These are phyloP conservation scores for Aureococcus anophagefferens DNA, from an alignment of 108 stramenopile genomes.

Conservation along the genomic window DNA sequence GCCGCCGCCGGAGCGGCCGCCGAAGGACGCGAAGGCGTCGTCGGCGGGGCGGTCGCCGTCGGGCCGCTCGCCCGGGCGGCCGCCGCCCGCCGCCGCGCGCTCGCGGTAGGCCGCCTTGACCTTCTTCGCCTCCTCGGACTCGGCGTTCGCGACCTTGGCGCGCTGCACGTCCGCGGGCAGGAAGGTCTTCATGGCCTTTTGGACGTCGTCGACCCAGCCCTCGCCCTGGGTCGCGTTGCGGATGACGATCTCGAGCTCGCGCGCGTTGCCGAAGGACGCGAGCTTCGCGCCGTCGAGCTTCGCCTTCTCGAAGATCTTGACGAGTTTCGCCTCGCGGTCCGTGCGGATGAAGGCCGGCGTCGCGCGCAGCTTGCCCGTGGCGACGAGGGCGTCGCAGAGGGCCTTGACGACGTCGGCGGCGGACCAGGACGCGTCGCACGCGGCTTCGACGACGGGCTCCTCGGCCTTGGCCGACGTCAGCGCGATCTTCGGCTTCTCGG, in stretches of 20 bases:
- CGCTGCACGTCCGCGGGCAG: not conserved
- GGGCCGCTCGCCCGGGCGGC: no score
- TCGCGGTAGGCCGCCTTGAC: not conserved
- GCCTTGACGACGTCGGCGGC: not conserved
- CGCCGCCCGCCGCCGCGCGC: not conserved
- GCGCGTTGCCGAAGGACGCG: not conserved
- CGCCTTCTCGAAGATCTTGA: not conserved
- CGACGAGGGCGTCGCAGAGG: not conserved
- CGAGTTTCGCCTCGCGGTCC: not conserved
- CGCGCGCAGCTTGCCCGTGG: not conserved
- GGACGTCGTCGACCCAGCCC: slow-evolving; percentile 1
- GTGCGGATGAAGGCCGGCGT: not conserved
- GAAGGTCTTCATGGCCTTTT: not conserved
- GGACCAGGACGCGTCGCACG: not conserved
- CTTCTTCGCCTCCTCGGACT: not conserved
- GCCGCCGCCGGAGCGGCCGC: not conserved
- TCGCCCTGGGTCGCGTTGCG: not conserved
- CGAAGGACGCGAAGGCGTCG: not conserved
- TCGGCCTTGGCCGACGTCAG: no score
- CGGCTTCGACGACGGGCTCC: not conserved
- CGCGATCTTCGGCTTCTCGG: no score
- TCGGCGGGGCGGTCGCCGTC: not conserved
- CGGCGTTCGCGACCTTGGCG: not conserved
- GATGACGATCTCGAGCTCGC: not conserved
- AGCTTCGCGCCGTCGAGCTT: not conserved